phyloP scores from a whole-genome alignment of 305 asterid species.

The Plantago lanceolata region DNA sequence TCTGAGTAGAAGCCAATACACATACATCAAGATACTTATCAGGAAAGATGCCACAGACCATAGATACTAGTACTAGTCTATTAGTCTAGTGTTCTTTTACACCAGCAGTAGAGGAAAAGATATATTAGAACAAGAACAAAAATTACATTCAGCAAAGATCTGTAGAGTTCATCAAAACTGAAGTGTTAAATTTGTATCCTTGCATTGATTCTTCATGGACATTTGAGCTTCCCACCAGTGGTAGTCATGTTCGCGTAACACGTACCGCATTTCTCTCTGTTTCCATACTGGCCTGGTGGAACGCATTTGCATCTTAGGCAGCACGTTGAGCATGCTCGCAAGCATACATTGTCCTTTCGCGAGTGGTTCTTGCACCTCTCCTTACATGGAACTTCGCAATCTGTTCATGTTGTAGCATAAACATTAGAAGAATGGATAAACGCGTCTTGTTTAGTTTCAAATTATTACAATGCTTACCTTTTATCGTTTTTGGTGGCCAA shows the following conservation, averaged over 20 bases:
- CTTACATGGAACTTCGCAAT: constrained; percentile 14
- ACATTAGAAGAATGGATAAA: not conserved
- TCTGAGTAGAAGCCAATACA: not conserved
- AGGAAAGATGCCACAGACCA: not conserved
- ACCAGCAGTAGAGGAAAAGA: no score
- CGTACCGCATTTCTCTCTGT: constrained; percentile 42
- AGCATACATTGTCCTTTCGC: constrained; percentile 14
- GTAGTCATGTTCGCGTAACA: constrained; percentile 72
- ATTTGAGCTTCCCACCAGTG: constrained; percentile 53
- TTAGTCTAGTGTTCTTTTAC: not conserved
- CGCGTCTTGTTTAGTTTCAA: no score
- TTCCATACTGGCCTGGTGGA: constrained; percentile 54
- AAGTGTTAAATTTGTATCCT: not conserved
- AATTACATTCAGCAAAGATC: not conserved
- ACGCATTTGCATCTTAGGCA: constrained; percentile 71
- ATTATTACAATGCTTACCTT: constrained; percentile 1
- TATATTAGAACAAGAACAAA: not conserved
- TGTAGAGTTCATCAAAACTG: not conserved
- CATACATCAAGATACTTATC: not conserved
- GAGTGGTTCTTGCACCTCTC: constrained; percentile 23
- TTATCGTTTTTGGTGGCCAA: constrained; percentile 2
- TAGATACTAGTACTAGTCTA: no score
- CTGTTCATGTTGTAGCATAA: not conserved
- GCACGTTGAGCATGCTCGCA: constrained; percentile 24
- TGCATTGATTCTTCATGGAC: constrained; percentile 45